Evolutionary conservation across 768 basidiomycete species (phyloP).

Genomic region (Boletus pseudopeckii): DNA sequence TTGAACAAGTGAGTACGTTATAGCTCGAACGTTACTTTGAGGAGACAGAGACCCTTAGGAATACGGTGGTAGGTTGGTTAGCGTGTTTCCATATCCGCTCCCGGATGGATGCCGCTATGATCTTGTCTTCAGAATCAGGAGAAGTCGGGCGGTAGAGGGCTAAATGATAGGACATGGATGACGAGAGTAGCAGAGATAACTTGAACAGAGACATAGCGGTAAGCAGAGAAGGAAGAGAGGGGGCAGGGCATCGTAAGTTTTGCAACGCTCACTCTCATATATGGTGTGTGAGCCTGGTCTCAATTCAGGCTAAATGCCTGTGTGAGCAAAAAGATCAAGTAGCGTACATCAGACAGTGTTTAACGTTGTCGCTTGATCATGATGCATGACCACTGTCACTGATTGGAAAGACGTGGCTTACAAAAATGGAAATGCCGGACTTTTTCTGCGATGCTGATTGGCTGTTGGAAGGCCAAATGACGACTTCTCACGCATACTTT

Average conservation of each 20-base stretch:
- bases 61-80: background rate
- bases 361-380: too few species aligned
- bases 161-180: conserved; percentile 4
- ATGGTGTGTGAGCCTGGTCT: background rate
- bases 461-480: too few species aligned
- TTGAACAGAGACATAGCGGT: conserved; percentile 10
- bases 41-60: background rate
- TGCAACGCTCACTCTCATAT: background rate
- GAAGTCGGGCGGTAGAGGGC: background rate
- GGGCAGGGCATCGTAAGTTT: background rate
- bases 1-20: background rate
- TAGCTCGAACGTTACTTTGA: background rate
- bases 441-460: too few species aligned
- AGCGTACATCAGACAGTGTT: too few species aligned
- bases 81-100: conserved; percentile 8
- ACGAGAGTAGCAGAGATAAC: conserved; percentile 4
- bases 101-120: background rate
- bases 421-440: too few species aligned
- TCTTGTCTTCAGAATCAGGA: background rate
- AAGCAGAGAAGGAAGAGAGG: too few species aligned
- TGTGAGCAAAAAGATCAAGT: too few species aligned
- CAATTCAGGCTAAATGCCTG: too few species aligned
- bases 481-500: too few species aligned
- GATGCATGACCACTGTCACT: too few species aligned
- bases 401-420: too few species aligned